These are phyloP conservation scores for Paraconiothyrium sp. DNA, from an alignment of 2,329 filamentous ascomycete species.

Conservation along the genomic window DNA sequence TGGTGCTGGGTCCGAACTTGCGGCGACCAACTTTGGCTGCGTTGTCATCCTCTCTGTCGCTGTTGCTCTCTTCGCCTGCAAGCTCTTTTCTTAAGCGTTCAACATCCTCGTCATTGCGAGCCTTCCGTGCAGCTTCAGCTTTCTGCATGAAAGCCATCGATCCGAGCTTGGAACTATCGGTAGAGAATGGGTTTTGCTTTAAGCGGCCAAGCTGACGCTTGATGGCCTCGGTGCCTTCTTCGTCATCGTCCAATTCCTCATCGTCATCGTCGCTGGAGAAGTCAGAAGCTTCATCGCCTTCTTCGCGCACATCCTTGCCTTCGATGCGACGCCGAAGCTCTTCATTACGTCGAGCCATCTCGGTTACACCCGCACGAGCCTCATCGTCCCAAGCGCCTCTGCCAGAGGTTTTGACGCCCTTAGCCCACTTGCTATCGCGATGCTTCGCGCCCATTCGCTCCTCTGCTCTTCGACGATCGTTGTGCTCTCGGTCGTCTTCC, in stretches of 20 bases:
- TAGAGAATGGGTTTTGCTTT: constrained; percentile 61
- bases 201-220: constrained; percentile 49
- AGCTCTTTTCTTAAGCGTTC: constrained; percentile 72
- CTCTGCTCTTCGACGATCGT: constrained; percentile 79
- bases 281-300: constrained; percentile 58
- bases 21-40: constrained; percentile 73
- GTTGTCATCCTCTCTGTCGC: constrained; percentile 61
- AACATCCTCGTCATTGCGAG: constrained; percentile 79
- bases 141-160: constrained; percentile 95
- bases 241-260: constrained; percentile 70
- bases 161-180: constrained; percentile 73
- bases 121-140: constrained; percentile 79
- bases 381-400: constrained; percentile 89
- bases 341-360: constrained; percentile 84
- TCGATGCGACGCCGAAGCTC: constrained; percentile 83
- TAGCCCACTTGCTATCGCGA: constrained; percentile 91
- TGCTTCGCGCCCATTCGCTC: constrained; percentile 88
- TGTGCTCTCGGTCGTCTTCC: constrained; percentile 70
- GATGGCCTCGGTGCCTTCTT: constrained; percentile 57
- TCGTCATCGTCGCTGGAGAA: constrained; percentile 59
- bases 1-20: constrained; percentile 68
- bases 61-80: constrained; percentile 65
- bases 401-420: constrained; percentile 80
- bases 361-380: constrained; percentile 77
- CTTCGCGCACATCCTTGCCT: constrained; percentile 67